Conservation (phyloP, 805 yeast genomes). For the Hanseniaspora singularis region DNA sequence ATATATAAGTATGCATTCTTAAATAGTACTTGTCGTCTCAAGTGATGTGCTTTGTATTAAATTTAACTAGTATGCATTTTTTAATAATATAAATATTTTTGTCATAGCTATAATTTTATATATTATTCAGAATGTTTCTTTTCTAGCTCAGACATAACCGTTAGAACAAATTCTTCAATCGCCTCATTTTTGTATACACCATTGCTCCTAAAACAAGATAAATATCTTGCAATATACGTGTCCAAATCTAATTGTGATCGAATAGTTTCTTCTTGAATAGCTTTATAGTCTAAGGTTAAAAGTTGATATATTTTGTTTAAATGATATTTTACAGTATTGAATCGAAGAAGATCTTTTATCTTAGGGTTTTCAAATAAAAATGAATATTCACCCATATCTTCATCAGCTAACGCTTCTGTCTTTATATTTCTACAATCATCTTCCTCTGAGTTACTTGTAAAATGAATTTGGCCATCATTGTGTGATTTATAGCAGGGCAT, state of each 20-base stretch:
- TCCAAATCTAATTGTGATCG: slow-evolving; percentile 28
- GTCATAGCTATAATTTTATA: too few relatives aligned
- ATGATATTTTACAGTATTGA: slow-evolving; percentile 42
- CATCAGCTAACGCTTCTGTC: slow-evolving; percentile 15
- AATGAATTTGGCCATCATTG: too few relatives aligned
- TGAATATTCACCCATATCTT: slow-evolving; percentile 21
- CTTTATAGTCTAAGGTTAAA: slow-evolving; percentile 23
- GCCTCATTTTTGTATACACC: slow-evolving; percentile 52
- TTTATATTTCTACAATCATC: not conserved
- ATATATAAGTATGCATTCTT: not conserved
- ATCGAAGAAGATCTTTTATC: slow-evolving; percentile 37
- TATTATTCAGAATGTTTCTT: too few relatives aligned
- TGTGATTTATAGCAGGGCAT: too few relatives aligned
- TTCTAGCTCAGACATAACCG: slow-evolving; percentile 18
- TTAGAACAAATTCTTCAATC: slow-evolving; percentile 49
- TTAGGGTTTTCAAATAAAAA: slow-evolving; percentile 31
- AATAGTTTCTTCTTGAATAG: slow-evolving; percentile 18
- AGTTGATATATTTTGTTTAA: slow-evolving; percentile 39
- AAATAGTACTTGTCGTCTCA: too few relatives aligned
- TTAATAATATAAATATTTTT: too few relatives aligned
- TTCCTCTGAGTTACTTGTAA: not conserved
- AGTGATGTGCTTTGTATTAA: too few relatives aligned
- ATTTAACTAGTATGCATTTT: too few relatives aligned
- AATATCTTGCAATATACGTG: slow-evolving; percentile 46
- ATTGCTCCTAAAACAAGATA: slow-evolving; percentile 43